These are phyloP conservation scores for Pseudogymnoascus sp. DNA, from an alignment of 2,329 filamentous ascomycete genomes.

Conservation along the genomic window DNA sequence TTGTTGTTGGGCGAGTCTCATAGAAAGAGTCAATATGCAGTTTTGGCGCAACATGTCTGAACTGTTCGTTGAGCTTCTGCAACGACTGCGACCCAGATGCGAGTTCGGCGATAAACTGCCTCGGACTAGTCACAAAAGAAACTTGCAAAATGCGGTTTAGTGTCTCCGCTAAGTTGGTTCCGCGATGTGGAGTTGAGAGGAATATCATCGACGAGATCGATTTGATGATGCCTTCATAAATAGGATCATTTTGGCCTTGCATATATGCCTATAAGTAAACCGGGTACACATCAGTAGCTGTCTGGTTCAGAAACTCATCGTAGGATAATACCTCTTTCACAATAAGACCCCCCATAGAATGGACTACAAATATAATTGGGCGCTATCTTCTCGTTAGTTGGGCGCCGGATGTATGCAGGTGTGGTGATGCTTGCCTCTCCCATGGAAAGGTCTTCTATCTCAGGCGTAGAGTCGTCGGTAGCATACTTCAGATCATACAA, in stretches of 20 bases:
- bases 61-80: slow-evolving; percentile 37
- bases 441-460: slow-evolving; percentile 12
- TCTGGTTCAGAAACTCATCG: neutral
- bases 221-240: slow-evolving; percentile 24
- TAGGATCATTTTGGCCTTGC: slow-evolving; percentile 22
- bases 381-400: slow-evolving; percentile 13
- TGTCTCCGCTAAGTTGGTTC: slow-evolving; percentile 31
- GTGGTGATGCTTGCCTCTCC: neutral
- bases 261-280: slow-evolving; percentile 13
- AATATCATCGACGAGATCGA: slow-evolving; percentile 33
- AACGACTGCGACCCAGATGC: slow-evolving; percentile 30
- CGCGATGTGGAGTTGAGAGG: slow-evolving; percentile 36
- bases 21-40: neutral
- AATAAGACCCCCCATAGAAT: slow-evolving; percentile 39
- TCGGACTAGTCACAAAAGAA: slow-evolving; percentile 22
- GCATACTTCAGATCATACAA: slow-evolving; percentile 21
- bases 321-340: slow-evolving; percentile 20
- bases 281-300: neutral
- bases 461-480: slow-evolving; percentile 10
- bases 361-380: slow-evolving; percentile 36
- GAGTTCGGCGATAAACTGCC: slow-evolving; percentile 35
- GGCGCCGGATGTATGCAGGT: neutral
- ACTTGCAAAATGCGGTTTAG: slow-evolving; percentile 32
- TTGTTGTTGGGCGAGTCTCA: neutral
- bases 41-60: slow-evolving; percentile 18